phyloP scores from a whole-genome alignment of 106 monocot genomes.

The Acanthochlamys bracteata region DNA sequence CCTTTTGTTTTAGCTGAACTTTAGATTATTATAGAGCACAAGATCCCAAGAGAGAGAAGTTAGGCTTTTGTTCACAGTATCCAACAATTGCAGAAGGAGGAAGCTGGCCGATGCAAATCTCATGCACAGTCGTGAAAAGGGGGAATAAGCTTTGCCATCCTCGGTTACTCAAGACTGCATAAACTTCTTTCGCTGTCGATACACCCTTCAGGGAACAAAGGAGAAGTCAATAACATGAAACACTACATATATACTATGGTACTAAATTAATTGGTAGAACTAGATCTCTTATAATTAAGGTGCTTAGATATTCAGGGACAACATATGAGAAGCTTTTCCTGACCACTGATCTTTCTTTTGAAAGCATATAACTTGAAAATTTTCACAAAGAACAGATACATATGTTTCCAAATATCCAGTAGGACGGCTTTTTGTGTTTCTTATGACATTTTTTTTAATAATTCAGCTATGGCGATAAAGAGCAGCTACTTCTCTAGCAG shows the following conservation, averaged over 20 bases:
- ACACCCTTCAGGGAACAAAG: slow-evolving; percentile 58
- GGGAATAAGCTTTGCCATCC: slow-evolving; percentile 76
- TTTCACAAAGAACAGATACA: too few species aligned
- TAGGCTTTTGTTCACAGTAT: slow-evolving; percentile 35
- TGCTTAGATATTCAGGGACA: not conserved
- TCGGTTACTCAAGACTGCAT: slow-evolving; percentile 53
- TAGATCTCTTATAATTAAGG: not conserved
- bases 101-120: slow-evolving; percentile 56
- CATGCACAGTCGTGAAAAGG: slow-evolving; percentile 64
- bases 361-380: not conserved
- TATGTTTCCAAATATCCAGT: too few species aligned
- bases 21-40: too few species aligned
- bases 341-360: not conserved
- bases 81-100: slow-evolving; percentile 77
- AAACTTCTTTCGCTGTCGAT: slow-evolving; percentile 80
- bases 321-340: not conserved
- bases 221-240: not conserved
- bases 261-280: not conserved
- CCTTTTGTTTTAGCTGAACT: too few species aligned
- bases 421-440: too few species aligned
- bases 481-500: too few species aligned
- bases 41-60: too few species aligned
- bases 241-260: not conserved
- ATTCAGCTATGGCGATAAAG: too few species aligned
- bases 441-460: too few species aligned